These are phyloP conservation scores for Pleurotus eryngii DNA, from an alignment of 768 basidiomycete species.

Conservation along the genomic window DNA sequence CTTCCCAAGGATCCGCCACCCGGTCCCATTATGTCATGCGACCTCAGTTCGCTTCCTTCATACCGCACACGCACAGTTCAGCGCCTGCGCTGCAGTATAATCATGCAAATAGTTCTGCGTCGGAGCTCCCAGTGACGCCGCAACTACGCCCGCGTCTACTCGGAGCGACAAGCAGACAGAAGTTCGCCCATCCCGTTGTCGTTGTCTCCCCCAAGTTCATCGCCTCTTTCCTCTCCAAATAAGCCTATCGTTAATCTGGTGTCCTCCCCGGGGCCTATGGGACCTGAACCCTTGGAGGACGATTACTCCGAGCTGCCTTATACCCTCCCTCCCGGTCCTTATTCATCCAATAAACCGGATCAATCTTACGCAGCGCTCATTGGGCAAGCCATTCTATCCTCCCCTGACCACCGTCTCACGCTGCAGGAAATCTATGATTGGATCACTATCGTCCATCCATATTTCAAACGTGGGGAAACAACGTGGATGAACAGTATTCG, in stretches of 20 bases:
- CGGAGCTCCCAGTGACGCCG: conserved; percentile 47
- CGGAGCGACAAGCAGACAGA: neutral
- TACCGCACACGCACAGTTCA: neutral
- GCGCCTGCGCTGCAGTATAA: neutral
- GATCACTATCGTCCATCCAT: conserved; percentile 92
- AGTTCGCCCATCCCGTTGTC: conserved; percentile 54
- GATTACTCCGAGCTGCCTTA: conserved; percentile 70
- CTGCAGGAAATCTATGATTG: conserved; percentile 96
- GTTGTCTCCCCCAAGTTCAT: conserved; percentile 52
- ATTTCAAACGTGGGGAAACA: conserved; percentile 87
- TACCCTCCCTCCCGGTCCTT: conserved; percentile 80
- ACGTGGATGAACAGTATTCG: conserved; percentile 99
- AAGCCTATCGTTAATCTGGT: conserved; percentile 67
- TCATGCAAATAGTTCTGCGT: conserved; percentile 16
- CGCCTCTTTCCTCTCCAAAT: conserved; percentile 63
- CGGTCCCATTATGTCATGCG: conserved; percentile 5
- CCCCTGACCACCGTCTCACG: conserved; percentile 78
- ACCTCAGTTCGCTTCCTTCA: neutral
- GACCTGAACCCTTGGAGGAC: conserved; percentile 57
- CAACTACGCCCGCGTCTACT: conserved; percentile 36
- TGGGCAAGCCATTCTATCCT: conserved; percentile 90
- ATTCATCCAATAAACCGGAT: conserved; percentile 75
- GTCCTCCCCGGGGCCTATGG: conserved; percentile 82
- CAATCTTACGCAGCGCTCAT: conserved; percentile 94
- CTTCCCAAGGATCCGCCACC: neutral